Percentiles rank a stretch among this genome's conserved stretches.
Conservation (phyloP, 108 stramenopile genomes). For the Cyclostephanos tholiformis region DNA sequence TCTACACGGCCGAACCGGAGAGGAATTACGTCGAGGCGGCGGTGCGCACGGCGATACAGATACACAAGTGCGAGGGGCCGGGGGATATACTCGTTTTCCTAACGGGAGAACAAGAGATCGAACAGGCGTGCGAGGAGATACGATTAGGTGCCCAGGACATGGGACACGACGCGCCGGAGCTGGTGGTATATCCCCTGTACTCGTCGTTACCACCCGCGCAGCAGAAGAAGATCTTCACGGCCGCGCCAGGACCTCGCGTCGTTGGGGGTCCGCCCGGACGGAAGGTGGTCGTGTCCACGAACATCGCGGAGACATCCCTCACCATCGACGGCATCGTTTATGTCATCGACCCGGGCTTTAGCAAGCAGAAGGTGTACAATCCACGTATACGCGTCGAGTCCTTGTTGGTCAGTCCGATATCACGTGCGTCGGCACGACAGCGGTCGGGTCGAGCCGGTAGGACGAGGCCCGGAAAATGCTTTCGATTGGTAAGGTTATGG, state of each 20-base stretch:
- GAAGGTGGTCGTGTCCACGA: slow-evolving; percentile 98
- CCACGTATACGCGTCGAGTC: slow-evolving; percentile 98
- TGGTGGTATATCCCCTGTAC: slow-evolving; percentile 96
- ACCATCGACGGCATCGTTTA: slow-evolving; percentile 96
- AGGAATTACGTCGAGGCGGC: slow-evolving; percentile 99
- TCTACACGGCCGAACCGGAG: slow-evolving; percentile 97
- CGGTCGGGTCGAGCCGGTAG: slow-evolving; percentile 96
- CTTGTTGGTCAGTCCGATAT: slow-evolving; percentile 97
- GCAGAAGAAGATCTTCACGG: slow-evolving; percentile 93
- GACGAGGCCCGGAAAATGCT: slow-evolving; percentile 99
- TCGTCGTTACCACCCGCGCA: slow-evolving; percentile 94
- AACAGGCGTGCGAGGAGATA: slow-evolving; percentile 95
- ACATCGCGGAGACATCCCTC: slow-evolving; percentile 98
- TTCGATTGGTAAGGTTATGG: slow-evolving; percentile 63
- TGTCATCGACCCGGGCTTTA: slow-evolving; percentile 99
- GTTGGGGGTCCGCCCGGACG: slow-evolving; percentile 95
- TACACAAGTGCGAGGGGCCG: slow-evolving; percentile 96
- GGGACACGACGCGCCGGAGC: slow-evolving; percentile 71
- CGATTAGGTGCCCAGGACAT: slow-evolving; percentile 69
- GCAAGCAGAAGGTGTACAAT: slow-evolving; percentile 99
- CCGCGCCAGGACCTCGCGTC: slow-evolving; percentile 90
- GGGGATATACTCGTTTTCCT: slow-evolving; percentile 98
- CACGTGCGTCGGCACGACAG: slow-evolving; percentile 95
- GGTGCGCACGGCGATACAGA: slow-evolving; percentile 94
- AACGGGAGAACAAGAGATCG: slow-evolving; percentile 99